Evolutionary conservation across 139 green algal species (phyloP).

Genomic region (Chlorella ohadii): DNA sequence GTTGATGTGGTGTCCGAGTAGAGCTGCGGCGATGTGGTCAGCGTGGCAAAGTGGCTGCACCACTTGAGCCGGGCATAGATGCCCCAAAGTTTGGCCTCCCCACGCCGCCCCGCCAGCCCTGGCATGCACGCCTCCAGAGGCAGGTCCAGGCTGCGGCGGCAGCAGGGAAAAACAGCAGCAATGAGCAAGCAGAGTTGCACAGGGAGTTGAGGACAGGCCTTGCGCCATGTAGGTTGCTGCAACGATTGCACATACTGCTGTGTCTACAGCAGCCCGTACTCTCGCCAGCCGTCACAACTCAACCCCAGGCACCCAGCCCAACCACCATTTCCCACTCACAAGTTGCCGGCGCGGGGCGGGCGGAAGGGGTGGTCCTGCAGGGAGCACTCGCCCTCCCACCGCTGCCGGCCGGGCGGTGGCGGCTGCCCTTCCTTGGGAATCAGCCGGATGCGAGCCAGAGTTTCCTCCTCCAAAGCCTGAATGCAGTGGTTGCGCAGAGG

Average conservation of each 20-base stretch:
- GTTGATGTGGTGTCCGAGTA: constrained; percentile 12
- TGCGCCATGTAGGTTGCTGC: too few species aligned
- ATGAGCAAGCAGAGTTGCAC: background rate
- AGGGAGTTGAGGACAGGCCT: too few species aligned
- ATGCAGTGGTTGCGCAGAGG: constrained; percentile 9
- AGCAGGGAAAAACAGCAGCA: too few species aligned
- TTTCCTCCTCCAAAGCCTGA: background rate
- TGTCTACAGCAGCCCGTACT: too few species aligned
- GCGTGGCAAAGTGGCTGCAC: constrained; percentile 25
- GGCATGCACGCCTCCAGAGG: too few species aligned
- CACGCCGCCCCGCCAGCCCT: too few species aligned
- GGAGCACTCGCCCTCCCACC: background rate
- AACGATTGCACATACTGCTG: too few species aligned
- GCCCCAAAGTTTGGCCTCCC: background rate
- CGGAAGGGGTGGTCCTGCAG: background rate
- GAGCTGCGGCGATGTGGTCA: background rate
- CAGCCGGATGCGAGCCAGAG: background rate
- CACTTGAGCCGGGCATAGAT: background rate
- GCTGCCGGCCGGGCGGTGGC: background rate
- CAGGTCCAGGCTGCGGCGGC: too few species aligned
- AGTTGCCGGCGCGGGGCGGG: background rate
- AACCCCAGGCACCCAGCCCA: background rate
- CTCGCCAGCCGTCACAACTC: too few species aligned
- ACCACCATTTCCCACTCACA: background rate
- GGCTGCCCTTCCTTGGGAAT: background rate